Evolutionary conservation across 2,329 filamentous ascomycete genomes (phyloP).

Genomic region (Leptographium procerum): DNA sequence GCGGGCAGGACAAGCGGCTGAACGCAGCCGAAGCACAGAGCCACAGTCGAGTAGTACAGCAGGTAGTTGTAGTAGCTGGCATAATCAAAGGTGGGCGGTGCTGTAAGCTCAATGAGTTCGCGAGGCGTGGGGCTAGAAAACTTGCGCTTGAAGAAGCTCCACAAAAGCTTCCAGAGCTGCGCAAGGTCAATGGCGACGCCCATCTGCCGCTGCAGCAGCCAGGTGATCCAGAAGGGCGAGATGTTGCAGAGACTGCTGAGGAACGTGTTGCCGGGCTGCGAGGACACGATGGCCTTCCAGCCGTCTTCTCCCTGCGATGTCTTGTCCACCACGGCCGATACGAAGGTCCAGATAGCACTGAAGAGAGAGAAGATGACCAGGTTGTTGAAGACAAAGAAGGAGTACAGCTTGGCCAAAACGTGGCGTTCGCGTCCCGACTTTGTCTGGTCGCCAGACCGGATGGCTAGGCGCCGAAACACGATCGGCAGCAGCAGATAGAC

Average conservation of each 20-base stretch:
- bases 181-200: conserved; percentile 90
- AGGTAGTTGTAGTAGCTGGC: conserved; percentile 98
- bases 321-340: conserved; percentile 51
- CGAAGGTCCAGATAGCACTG: conserved; percentile 66
- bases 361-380: conserved; percentile 89
- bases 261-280: conserved; percentile 50
- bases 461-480: conserved; percentile 79
- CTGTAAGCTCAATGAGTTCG: conserved; percentile 83
- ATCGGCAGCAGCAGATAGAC: conserved; percentile 82
- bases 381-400: conserved; percentile 98
- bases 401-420: conserved; percentile 80
- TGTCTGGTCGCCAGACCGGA: conserved; percentile 74
- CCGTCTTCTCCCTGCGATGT: conserved; percentile 46
- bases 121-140: conserved; percentile 82
- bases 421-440: conserved; percentile 89
- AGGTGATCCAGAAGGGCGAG: conserved; percentile 89
- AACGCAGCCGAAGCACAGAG: conserved; percentile 70
- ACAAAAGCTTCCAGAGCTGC: conserved; percentile 74
- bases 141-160: conserved; percentile 73
- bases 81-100: conserved; percentile 87
- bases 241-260: conserved; percentile 64
- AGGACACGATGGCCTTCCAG: conserved; percentile 56
- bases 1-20: conserved; percentile 82
- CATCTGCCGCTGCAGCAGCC: conserved; percentile 82
- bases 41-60: conserved; percentile 84